phyloP scores from a whole-genome alignment of 73 alveolate species.

The Tetrahymena malaccensis region DNA sequence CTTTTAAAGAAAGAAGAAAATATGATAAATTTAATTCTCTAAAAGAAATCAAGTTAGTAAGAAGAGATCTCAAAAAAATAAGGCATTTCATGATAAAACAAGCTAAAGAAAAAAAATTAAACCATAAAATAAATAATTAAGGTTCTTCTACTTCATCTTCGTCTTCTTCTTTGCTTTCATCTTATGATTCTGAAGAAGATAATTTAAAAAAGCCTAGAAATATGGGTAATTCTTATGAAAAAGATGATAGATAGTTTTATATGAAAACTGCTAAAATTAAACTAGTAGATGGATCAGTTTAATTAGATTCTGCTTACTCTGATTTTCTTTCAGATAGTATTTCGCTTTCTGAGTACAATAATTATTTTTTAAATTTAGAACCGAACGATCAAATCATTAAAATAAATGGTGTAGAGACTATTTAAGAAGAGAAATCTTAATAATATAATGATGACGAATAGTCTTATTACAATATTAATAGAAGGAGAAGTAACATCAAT shows the following conservation, averaged over 20 bases:
- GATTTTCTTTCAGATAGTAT: neutral
- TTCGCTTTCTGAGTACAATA: neutral
- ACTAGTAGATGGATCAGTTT: neutral
- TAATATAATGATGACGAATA: neutral
- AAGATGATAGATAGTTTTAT: neutral
- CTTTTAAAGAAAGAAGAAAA: neutral
- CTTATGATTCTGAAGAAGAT: neutral
- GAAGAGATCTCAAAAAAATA: neutral
- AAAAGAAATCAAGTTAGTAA: neutral
- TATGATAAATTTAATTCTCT: neutral
- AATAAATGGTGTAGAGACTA: neutral
- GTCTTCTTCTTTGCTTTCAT: neutral
- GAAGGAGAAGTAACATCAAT: neutral
- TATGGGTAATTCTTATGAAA: neutral
- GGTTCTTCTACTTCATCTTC: neutral
- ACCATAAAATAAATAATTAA: neutral
- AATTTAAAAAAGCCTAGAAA: neutral
- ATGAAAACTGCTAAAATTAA: neutral
- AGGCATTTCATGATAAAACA: neutral
- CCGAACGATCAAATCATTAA: neutral
- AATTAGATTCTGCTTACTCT: neutral
- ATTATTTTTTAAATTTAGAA: neutral
- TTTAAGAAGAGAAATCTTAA: neutral
- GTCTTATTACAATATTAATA: neutral
- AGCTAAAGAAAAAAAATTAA: neutral